Evolutionary conservation across 2,329 filamentous ascomycete species (phyloP).

Genomic region (Arachnopeziza araneosa): DNA sequence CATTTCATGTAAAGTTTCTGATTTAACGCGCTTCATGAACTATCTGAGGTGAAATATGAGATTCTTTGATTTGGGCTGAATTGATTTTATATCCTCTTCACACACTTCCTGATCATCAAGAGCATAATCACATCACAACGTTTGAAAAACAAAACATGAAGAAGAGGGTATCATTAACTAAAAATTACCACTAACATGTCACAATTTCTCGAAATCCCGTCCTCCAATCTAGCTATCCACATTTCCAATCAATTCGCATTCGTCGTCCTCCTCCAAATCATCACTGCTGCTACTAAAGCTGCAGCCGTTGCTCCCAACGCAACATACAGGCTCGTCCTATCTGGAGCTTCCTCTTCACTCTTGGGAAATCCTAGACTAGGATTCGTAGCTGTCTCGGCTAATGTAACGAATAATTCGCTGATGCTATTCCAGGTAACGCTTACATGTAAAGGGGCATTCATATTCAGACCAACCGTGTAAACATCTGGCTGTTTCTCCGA

Average conservation of each 20-base stretch:
- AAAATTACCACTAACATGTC: neutral
- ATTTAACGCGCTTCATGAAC: too few relatives aligned
- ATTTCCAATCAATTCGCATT: constrained; percentile 22
- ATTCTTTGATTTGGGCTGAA: too few relatives aligned
- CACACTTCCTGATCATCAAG: too few relatives aligned
- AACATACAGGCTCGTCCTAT: constrained; percentile 80
- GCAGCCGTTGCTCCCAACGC: constrained; percentile 69
- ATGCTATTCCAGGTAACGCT: constrained; percentile 94
- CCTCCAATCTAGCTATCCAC: neutral
- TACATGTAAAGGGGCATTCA: constrained; percentile 89
- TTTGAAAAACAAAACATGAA: neutral
- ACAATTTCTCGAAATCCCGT: neutral
- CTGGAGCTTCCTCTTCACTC: constrained; percentile 76
- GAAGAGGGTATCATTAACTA: neutral
- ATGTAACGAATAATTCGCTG: constrained; percentile 83
- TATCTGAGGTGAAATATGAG: too few relatives aligned
- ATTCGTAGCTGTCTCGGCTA: constrained; percentile 88
- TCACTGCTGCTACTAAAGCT: constrained; percentile 55
- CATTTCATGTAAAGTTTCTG: too few relatives aligned
- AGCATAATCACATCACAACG: neutral
- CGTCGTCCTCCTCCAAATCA: constrained; percentile 51
- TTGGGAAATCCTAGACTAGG: constrained; percentile 86
- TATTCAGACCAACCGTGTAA: constrained; percentile 78
- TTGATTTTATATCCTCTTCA: too few relatives aligned
- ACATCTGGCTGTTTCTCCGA: constrained; percentile 87